Base-by-base conservation (phyloP, 768 basidiomycete genomes). In the Tylopilus rubrobrunneus region DNA sequence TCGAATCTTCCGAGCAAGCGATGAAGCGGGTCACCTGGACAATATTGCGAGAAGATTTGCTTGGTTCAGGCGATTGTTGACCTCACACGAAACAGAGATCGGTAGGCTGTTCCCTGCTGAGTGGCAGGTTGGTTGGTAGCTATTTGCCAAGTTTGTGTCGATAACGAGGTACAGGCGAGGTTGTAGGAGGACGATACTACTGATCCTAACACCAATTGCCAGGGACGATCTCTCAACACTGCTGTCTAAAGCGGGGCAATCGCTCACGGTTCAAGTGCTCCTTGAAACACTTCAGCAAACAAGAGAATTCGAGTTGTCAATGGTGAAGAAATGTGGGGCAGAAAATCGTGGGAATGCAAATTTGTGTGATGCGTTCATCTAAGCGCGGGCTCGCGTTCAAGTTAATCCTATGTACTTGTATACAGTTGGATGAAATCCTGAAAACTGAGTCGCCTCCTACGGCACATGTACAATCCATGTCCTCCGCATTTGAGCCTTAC, bases 11-110 rank as follows among this genome's bases (percentile, higher is more conserved):
- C 84, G 89, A 46, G 83, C 89, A 7, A 86, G 85, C 6, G 94
- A 97, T 58, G 97, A 98, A 71, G 93, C 97, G 2, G 97, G 96
- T 4, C 92, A 97, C 62, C 77, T 99, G 44, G 97, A 99, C 73
- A 99, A 99, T 59, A 78, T 97, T 7, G 84, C 92, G 0, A 77
- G 97, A 15, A 82, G 97, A 40, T 98, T 92, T 61, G 92, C 94
- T 5, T 99, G 95, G 94, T 98, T 98, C 72, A 78, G 89, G 21
- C 82, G 95, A 28, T 69, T 94, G 29, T 73, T 99, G 21, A 84
- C 86, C 53, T 84, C 82, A 6, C 91, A 97, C 67, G 95, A 98
- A 61, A 79, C 89, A 8, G 95, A 97, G 60, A 85, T 89, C 56
- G 87, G 87, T 0, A 75, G 82, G 14, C 81, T 91, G 1, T 97